Evolutionary conservation across 805 yeast species (phyloP), one percentile per base, ranked within the genome.

Genomic region (Yamadazyma olivae): DNA sequence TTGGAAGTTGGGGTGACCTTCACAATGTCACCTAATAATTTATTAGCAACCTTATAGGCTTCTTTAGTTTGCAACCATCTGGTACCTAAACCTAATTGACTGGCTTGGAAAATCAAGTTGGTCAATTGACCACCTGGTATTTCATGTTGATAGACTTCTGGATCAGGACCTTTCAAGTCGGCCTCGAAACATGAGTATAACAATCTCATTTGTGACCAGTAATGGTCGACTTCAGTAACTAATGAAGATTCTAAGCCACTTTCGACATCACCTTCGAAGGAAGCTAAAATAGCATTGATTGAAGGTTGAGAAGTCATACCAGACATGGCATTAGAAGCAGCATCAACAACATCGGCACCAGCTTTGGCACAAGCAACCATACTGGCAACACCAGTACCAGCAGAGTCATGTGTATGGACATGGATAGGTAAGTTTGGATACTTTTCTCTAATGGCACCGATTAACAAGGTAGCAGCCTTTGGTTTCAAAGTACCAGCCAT

Each of bases 401-500:
- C 99, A 45, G 98, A 90, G 68, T 93, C 99, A 67, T 93, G 99
- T 23, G 98, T 90, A 69, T 93, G 99, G 30, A 93, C 97, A 61
- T 93, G 99, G 58, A 93, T 93, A 51, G 98, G 97, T 58, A 93
- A 74, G 56, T 87, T 79, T 40, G 99, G 99, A 67, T 85, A 87
- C 64, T 77, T 81, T 43, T 75, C 78, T 68, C 99, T 81, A 51
- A 93, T 79, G 19, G 86, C 70, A 42, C 90, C 79, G 51, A 93
- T 77, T 58, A 93, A 79, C 36, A 81, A 49, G 32, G 74, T 78
- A 30, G 99, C 99, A 43, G 99, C 99, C 42, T 78, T 71, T 43
- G 99, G 99, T 67, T 91, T 90, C 71, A 93, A 64, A 47, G 98
- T 91, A 72, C 99, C 99, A 40, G 99, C 99, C 99, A 93, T 93